These are phyloP conservation scores for Acanthamoeba healyi DNA, from an alignment of 208 protist genomes.

Conservation along the genomic window DNA sequence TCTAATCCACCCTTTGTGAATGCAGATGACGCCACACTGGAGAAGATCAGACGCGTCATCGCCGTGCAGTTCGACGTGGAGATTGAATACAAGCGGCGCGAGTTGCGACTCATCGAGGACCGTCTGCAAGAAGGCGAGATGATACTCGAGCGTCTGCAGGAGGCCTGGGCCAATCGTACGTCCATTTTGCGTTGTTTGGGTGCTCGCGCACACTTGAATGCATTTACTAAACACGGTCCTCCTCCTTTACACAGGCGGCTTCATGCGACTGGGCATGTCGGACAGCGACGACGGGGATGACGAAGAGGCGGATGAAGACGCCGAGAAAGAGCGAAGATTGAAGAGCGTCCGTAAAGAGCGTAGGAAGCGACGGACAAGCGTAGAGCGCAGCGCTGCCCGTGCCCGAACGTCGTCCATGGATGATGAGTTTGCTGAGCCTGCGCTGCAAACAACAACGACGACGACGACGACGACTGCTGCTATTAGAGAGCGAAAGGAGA, in stretches of 20 bases:
- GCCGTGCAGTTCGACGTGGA: slow-evolving; percentile 53
- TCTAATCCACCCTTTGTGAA: not conserved
- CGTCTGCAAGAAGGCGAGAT: slow-evolving; percentile 18
- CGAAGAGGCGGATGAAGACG: not conserved
- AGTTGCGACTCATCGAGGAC: slow-evolving; percentile 51
- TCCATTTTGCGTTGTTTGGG: too few relatives aligned
- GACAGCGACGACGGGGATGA: slow-evolving; percentile 19
- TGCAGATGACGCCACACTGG: not conserved
- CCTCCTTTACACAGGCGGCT: not conserved
- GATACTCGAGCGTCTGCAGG: not conserved
- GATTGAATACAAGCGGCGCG: slow-evolving; percentile 33
- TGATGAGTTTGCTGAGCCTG: not conserved
- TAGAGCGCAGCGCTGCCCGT: not conserved
- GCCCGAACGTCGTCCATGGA: not conserved
- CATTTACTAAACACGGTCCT: too few relatives aligned
- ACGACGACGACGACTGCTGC: not conserved
- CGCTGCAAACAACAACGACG: not conserved
- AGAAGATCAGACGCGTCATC: not conserved
- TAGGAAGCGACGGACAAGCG: not conserved
- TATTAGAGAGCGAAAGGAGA: not conserved
- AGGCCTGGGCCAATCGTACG: slow-evolving; percentile 54
- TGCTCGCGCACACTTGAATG: too few relatives aligned
- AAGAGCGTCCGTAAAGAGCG: not conserved
- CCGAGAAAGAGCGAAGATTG: not conserved
- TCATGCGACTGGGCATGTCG: slow-evolving; percentile 1